Evolutionary conservation across 1,139 yeast species (phyloP).

Genomic region (Groenewaldozyma sp.): DNA sequence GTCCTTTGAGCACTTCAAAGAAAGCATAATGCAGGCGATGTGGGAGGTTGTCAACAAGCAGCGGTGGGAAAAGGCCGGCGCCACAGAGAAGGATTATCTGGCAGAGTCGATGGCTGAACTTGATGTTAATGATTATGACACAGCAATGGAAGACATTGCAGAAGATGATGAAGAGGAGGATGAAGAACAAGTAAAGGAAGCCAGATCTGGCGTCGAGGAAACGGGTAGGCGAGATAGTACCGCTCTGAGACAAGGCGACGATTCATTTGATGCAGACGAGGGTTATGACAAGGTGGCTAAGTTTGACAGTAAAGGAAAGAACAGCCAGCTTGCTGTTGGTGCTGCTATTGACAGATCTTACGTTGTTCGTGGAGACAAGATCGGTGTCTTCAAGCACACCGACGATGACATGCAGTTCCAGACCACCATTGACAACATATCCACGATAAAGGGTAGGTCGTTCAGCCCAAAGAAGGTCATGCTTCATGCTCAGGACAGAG

Average conservation of each 20-base stretch:
- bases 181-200: conserved; percentile 27
- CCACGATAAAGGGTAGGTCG: conserved; percentile 43
- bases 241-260: conserved; percentile 13
- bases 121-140: conserved; percentile 32
- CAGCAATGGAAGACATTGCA: conserved; percentile 27
- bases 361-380: conserved; percentile 67
- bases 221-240: background rate
- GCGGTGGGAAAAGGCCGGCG: conserved; percentile 40
- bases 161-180: conserved; percentile 31
- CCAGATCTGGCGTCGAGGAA: conserved; percentile 11
- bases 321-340: conserved; percentile 63
- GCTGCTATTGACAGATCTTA: conserved; percentile 60
- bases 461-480: conserved; percentile 57
- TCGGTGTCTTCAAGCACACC: conserved; percentile 69
- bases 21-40: conserved; percentile 40
- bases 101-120: conserved; percentile 38
- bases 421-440: conserved; percentile 56
- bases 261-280: conserved; percentile 27
- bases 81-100: conserved; percentile 41
- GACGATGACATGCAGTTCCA: conserved; percentile 48
- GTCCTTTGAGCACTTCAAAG: conserved; percentile 44
- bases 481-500: conserved; percentile 66
- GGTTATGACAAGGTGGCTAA: conserved; percentile 28
- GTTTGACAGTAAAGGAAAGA: conserved; percentile 33
- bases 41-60: conserved; percentile 54